Base-by-base conservation (phyloP, 495 filamentous ascomycete species). In the Neurospora sublineolata region DNA sequence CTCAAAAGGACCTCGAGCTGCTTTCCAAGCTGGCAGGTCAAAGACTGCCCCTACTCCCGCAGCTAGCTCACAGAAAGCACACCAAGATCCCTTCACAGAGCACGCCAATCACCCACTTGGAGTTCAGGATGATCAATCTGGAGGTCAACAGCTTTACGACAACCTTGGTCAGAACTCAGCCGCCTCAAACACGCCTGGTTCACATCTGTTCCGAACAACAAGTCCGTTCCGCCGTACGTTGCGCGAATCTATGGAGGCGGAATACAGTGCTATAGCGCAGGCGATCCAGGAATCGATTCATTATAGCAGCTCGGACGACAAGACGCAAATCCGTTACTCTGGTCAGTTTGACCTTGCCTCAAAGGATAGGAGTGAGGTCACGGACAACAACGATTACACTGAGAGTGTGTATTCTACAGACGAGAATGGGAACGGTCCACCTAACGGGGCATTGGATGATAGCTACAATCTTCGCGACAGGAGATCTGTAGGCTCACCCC, bases 161-260 rank as follows among this genome's bases (percentile, higher is more conserved):
- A 64, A 4, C 14, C 72, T 76, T 8, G 75, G 75, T 68, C 77
- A 76, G 8, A 76, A 74, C 40, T 81, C 82, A 0, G 79, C 77
- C 0, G 82, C 84, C 73, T 84, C 84, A 70, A 82, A 78, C 14
- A 83, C 81, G 40, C 82, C 81, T 11, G 77, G 80, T 10, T 82
- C 80, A 10, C 83, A 85, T 72, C 79, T 85, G 23, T 84, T 86
- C 73, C 83, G 83, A 42, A 86, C 83, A 6, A 77, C 80, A 39
- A 89, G 88, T 73, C 87, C 88, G 16, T 90, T 83, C 75, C 84
- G 85, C 44, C 84, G 84, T 33, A 85, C 83, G 20, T 74, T 88
- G 75, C 80, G 77, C 74, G 80, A 79, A 42, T 78, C 75, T 8
- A 87, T 84, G 68, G 73, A 78, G 68, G 75, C 77, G 16, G 75